Conservation (phyloP, 108 stramenopile species). For the Pseudonitzschia delicatissima region DNA sequence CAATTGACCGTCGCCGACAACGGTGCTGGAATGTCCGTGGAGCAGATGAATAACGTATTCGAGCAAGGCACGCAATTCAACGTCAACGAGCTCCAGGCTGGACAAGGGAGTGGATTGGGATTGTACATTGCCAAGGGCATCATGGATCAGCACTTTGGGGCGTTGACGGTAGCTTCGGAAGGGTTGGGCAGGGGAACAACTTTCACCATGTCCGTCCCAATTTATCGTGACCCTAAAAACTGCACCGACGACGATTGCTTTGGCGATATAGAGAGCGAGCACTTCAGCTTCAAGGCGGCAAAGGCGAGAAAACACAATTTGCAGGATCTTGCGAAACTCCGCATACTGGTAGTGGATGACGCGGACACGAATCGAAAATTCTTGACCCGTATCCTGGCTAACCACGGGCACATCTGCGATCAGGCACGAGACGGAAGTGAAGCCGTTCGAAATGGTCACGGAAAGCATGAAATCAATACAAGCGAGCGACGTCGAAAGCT, state of each 20-base stretch:
- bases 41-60: conserved; percentile 47
- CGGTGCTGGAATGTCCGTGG: conserved; percentile 52
- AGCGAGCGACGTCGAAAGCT: no score
- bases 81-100: conserved; percentile 60
- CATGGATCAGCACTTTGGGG: conserved; percentile 52
- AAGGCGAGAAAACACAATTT: background rate
- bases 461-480: no score
- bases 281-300: background rate
- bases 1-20: conserved; percentile 35
- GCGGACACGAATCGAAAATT: conserved; percentile 39
- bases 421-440: conserved; percentile 37
- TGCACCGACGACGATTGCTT: no score
- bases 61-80: conserved; percentile 62
- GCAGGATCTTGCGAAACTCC: no score
- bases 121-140: conserved; percentile 63
- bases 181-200: conserved; percentile 49
- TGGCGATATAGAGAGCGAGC: background rate
- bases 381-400: conserved; percentile 34
- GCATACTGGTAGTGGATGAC: conserved; percentile 38
- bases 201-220: conserved; percentile 46
- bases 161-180: conserved; percentile 34
- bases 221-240: conserved; percentile 24
- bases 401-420: conserved; percentile 30
- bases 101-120: conserved; percentile 67
- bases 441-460: conserved; percentile 29